Percentiles rank a stretch among this genome's conserved stretches.
Evolutionary conservation across 495 filamentous ascomycete species (phyloP).

Genomic region (Penicillium waksmanii): DNA sequence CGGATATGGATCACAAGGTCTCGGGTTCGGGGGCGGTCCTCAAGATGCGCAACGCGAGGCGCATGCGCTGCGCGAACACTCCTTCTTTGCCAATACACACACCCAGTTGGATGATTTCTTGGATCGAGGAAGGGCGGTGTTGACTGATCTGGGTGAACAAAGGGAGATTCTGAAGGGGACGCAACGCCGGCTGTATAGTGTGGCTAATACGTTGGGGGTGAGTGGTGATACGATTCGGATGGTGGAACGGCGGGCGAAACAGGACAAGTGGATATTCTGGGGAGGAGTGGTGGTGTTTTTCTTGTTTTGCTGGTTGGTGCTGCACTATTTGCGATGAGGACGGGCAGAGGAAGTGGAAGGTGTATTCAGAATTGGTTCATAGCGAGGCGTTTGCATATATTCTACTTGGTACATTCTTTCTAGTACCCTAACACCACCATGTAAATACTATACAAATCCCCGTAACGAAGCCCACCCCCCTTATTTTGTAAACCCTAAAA

Average conservation of each 20-base stretch:
- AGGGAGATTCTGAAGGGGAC: slow-evolving; percentile 93
- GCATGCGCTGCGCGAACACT: slow-evolving; percentile 88
- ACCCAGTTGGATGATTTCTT: slow-evolving; percentile 90
- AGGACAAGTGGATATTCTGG: slow-evolving; percentile 99
- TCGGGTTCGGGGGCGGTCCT: slow-evolving; percentile 56
- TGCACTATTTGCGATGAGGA: slow-evolving; percentile 76
- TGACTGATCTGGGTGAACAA: slow-evolving; percentile 88
- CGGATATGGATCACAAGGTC: slow-evolving; percentile 46
- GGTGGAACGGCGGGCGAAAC: slow-evolving; percentile 85
- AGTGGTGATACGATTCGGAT: slow-evolving; percentile 96
- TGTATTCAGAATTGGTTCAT: not conserved
- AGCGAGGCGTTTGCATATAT: slow-evolving; percentile 30
- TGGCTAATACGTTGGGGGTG: slow-evolving; percentile 91
- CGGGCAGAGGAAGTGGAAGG: not conserved
- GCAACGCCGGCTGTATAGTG: slow-evolving; percentile 85
- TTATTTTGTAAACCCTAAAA: too few species aligned
- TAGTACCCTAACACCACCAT: too few species aligned
- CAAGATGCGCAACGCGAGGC: slow-evolving; percentile 70
- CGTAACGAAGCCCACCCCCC: too few species aligned
- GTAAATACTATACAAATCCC: too few species aligned
- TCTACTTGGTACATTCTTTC: not conserved
- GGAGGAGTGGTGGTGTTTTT: slow-evolving; percentile 88
- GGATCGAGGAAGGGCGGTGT: slow-evolving; percentile 84
- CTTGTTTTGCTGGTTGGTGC: slow-evolving; percentile 83
- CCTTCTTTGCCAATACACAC: slow-evolving; percentile 79